Conservation (phyloP, 768 basidiomycete genomes). For the Crassisporium funariophilum region DNA sequence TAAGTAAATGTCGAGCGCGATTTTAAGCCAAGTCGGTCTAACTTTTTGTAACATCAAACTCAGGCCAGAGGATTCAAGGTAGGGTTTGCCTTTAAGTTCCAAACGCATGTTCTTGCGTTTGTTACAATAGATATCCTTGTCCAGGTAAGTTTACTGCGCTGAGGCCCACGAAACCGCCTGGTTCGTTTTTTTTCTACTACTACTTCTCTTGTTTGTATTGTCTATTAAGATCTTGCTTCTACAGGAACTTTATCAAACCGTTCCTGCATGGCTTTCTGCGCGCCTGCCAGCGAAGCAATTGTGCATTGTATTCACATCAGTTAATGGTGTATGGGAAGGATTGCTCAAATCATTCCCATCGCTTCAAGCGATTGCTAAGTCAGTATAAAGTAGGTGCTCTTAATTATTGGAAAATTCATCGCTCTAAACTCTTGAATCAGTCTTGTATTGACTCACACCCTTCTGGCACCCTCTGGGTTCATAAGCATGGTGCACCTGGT, state of each 20-base stretch:
- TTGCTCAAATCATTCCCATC: no score
- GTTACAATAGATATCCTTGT: slow-evolving; percentile 7
- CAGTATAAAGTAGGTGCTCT: no score
- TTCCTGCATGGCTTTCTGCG: no score
- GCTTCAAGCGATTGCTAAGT: no score
- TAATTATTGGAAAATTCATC: neutral
- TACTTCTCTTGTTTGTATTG: neutral
- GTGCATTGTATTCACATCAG: no score
- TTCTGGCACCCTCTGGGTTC: neutral
- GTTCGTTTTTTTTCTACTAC: no score
- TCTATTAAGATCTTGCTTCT: neutral
- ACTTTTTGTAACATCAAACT: neutral
- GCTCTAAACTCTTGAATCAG: neutral
- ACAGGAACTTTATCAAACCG: no score
- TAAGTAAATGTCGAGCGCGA: no score
- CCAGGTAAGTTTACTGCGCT: slow-evolving; percentile 1
- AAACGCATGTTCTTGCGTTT: slow-evolving; percentile 8
- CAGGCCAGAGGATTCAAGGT: slow-evolving; percentile 11
- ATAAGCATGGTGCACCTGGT: neutral
- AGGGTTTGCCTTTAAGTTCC: slow-evolving; percentile 7
- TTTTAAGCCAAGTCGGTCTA: no score
- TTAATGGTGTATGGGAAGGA: no score
- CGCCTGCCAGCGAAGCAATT: no score
- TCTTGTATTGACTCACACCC: neutral
- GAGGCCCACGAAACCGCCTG: no score